These are phyloP conservation scores for Fraxinus floribunda DNA, from an alignment of 305 asterid species.

Conservation along the genomic window DNA sequence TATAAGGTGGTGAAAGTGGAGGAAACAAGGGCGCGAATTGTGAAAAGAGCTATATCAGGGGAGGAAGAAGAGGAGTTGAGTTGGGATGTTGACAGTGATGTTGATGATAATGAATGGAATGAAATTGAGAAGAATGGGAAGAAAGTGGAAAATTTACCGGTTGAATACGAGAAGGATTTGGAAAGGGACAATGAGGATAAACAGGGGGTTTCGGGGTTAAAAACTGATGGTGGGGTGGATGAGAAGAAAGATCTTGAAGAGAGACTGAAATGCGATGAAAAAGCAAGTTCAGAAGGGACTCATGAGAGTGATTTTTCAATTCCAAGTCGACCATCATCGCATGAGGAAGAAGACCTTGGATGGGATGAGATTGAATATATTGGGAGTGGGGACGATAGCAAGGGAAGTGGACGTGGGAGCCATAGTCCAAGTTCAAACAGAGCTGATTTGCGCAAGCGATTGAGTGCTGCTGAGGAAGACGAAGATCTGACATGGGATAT, in stretches of 20 bases:
- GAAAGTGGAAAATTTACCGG: conserved; percentile 27
- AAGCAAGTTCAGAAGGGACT: conserved; percentile 64
- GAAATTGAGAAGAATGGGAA: conserved; percentile 36
- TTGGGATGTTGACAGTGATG: conserved; percentile 77
- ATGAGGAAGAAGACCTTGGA: conserved; percentile 66
- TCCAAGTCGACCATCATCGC: conserved; percentile 61
- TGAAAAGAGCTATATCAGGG: conserved; percentile 53
- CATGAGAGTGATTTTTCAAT: conserved; percentile 73
- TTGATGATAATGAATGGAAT: conserved; percentile 34
- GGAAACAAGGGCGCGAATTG: conserved; percentile 65
- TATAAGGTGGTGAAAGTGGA: conserved; percentile 55
- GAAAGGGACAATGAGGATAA: conserved; percentile 29
- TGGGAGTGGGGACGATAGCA: conserved; percentile 60
- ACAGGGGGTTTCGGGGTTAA: conserved; percentile 36
- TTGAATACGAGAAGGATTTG: conserved; percentile 23
- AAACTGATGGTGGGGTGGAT: conserved; percentile 32
- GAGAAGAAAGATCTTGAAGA: conserved; percentile 37
- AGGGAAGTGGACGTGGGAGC: conserved; percentile 30
- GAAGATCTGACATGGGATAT: conserved; percentile 77
- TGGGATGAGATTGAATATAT: conserved; percentile 93
- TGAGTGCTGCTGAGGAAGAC: conserved; percentile 56
- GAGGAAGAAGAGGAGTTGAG: conserved; percentile 80
- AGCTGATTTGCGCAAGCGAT: conserved; percentile 42
- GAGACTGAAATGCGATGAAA: conserved; percentile 36
- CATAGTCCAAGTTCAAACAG: conserved; percentile 20